These are phyloP conservation scores for Dysphania ambrosioides DNA, from an alignment of 148 eudicot species.

Conservation along the genomic window DNA sequence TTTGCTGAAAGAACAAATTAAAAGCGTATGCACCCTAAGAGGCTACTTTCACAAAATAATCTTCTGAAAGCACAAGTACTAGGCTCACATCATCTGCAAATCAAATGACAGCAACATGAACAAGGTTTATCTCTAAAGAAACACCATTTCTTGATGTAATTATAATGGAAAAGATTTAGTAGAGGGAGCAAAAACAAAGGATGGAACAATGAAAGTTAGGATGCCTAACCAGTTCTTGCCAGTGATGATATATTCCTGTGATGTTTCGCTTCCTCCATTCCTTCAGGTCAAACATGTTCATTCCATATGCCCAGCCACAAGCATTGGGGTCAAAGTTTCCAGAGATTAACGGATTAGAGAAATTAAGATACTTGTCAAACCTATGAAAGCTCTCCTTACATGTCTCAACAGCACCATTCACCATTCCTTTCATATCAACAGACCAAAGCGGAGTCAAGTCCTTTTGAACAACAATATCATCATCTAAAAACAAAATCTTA, in stretches of 20 bases:
- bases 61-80: neutral
- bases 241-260: conserved; percentile 92
- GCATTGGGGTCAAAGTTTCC: conserved; percentile 84
- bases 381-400: conserved; percentile 99
- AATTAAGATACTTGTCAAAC: conserved; percentile 92
- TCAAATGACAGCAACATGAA: neutral
- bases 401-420: conserved; percentile 97
- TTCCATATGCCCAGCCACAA: conserved; percentile 99
- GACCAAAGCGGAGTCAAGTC: conserved; percentile 95
- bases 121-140: neutral
- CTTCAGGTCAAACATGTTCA: conserved; percentile 93
- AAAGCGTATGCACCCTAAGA: too few species aligned
- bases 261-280: conserved; percentile 89
- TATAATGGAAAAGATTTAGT: neutral
- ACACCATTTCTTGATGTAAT: neutral
- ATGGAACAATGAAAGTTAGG: neutral
- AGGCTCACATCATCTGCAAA: neutral
- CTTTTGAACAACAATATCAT: conserved; percentile 96
- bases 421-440: conserved; percentile 85
- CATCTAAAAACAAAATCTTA: conserved; percentile 84
- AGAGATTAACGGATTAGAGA: conserved; percentile 84
- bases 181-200: neutral
- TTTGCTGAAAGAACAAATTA: neutral
- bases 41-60: neutral
- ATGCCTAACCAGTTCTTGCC: conserved; percentile 83